phyloP scores from a whole-genome alignment of 176 grass and related monocot genomes.

The Aegilops tauschii region DNA sequence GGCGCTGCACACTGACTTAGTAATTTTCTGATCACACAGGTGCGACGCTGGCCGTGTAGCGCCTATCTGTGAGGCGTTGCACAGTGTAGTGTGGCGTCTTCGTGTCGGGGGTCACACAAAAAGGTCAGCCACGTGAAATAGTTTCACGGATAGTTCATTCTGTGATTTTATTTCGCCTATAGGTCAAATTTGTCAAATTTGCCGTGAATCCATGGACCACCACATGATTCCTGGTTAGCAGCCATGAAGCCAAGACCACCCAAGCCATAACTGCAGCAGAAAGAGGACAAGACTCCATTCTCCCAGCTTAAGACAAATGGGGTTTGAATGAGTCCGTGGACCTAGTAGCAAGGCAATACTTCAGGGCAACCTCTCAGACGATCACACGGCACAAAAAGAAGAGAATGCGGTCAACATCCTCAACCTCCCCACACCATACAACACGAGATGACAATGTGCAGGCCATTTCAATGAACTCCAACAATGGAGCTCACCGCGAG shows the following conservation, averaged over 20 bases:
- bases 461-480: background rate
- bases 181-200: too few species aligned
- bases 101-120: too few species aligned
- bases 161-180: too few species aligned
- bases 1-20: too few species aligned
- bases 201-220: background rate
- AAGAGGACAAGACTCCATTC: background rate
- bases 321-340: background rate
- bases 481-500: background rate
- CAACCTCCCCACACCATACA: background rate
- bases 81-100: too few species aligned
- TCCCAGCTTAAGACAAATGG: background rate
- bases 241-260: background rate
- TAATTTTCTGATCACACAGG: too few species aligned
- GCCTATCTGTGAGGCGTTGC: too few species aligned
- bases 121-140: too few species aligned
- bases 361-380: background rate
- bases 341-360: background rate
- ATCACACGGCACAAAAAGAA: background rate
- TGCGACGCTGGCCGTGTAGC: too few species aligned
- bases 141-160: too few species aligned
- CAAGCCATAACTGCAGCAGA: background rate
- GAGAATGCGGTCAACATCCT: background rate
- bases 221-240: conserved; percentile 3
- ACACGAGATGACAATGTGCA: background rate